These are phyloP conservation scores for Cladosporium halotolerans DNA, from an alignment of 2,329 filamentous ascomycete species.

Conservation along the genomic window DNA sequence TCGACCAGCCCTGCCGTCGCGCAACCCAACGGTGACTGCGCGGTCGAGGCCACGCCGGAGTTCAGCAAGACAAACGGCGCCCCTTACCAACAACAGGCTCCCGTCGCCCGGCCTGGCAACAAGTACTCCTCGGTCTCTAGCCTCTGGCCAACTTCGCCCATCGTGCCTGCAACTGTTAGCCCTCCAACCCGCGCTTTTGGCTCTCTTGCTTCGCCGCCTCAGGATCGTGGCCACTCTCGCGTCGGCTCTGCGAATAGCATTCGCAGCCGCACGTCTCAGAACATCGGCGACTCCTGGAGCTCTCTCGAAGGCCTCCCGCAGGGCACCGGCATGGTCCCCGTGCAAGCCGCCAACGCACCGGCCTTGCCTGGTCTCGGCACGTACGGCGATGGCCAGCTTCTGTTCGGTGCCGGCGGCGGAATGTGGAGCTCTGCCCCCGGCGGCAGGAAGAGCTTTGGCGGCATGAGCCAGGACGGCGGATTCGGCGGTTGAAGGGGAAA, in stretches of 20 bases:
- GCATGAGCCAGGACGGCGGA: slow-evolving; percentile 4
- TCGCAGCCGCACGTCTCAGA: slow-evolving; percentile 30
- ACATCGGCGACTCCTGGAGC: slow-evolving; percentile 22
- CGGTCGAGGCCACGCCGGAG: slow-evolving; percentile 30
- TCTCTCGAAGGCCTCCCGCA: slow-evolving; percentile 18
- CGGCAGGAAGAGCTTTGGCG: slow-evolving; percentile 4
- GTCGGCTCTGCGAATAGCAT: slow-evolving; percentile 39
- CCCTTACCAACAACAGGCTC: slow-evolving; percentile 13
- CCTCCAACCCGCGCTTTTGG: slow-evolving; percentile 26
- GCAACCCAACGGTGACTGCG: slow-evolving; percentile 33
- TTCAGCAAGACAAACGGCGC: slow-evolving; percentile 25
- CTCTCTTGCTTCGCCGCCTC: slow-evolving; percentile 23
- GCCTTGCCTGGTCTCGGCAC: slow-evolving; percentile 13
- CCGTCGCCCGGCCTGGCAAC: slow-evolving; percentile 4
- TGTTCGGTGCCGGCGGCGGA: slow-evolving; percentile 35
- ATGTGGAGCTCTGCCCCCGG: slow-evolving; percentile 30
- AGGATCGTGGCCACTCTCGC: slow-evolving; percentile 33
- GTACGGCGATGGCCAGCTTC: slow-evolving; percentile 31
- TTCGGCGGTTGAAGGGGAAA: slow-evolving; percentile 1
- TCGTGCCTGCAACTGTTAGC: slow-evolving; percentile 12
- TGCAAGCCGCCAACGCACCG: slow-evolving; percentile 5
- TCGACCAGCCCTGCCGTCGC: slow-evolving; percentile 20
- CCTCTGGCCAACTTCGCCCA: slow-evolving; percentile 23
- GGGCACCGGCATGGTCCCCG: slow-evolving; percentile 13
- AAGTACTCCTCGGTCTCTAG: slow-evolving; percentile 21